phyloP scores from a whole-genome alignment of 257 asterid species.

The Primulina huaijiensis region DNA sequence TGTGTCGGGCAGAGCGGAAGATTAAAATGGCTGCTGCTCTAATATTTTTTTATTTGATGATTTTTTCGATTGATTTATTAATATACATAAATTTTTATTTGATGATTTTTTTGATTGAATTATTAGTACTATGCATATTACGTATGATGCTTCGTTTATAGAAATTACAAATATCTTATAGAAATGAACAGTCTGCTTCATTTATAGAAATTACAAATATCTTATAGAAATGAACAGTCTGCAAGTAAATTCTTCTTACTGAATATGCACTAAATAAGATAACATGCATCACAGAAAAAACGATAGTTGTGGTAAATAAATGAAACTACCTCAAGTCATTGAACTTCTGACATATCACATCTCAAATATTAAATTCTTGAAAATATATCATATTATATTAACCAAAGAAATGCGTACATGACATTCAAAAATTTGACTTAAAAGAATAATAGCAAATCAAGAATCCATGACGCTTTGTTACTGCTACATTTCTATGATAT shows the following conservation, averaged over 20 bases:
- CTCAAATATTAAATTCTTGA: background rate
- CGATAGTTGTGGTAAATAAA: background rate
- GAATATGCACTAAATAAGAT: background rate
- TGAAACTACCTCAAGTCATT: background rate
- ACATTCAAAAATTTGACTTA: background rate
- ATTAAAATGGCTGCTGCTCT: too few species aligned
- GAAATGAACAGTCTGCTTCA: background rate
- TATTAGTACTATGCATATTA: too few species aligned
- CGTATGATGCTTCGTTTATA: too few species aligned
- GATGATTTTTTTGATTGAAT: too few species aligned
- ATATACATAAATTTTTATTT: too few species aligned
- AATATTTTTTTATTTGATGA: too few species aligned
- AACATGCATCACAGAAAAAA: background rate
- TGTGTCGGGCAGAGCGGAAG: too few species aligned
- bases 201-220: too few species aligned
- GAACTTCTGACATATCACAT: slow-evolving; percentile 1
- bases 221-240: background rate
- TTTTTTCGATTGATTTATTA: too few species aligned
- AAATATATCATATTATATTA: background rate
- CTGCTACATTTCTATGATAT: background rate
- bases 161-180: too few species aligned
- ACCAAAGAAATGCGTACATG: background rate
- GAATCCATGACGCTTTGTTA: background rate
- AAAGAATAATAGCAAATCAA: background rate
- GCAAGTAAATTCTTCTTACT: background rate